These are phyloP conservation scores for Kockiozyma suomiensis DNA, from an alignment of 805 yeast genomes.

Conservation along the genomic window DNA sequence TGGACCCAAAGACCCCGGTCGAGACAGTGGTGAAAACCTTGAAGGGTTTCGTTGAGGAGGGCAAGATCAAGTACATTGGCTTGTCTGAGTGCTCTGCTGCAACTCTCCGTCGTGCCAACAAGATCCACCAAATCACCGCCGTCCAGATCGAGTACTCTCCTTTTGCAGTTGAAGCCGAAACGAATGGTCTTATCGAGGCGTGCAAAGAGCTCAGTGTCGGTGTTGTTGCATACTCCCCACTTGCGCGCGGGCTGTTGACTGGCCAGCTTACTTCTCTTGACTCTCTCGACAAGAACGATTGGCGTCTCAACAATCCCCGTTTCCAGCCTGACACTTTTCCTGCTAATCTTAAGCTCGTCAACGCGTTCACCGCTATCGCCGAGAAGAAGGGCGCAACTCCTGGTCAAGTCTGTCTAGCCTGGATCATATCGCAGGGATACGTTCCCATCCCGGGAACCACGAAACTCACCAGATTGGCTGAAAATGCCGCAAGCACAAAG, in stretches of 20 bases:
- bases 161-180: conserved; percentile 61
- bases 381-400: conserved; percentile 51
- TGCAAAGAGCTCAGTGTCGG: conserved; percentile 65
- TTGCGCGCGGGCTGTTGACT: conserved; percentile 76
- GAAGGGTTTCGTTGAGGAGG: conserved; percentile 60
- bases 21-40: conserved; percentile 62
- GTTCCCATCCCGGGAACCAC: conserved; percentile 84
- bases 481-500: conserved; percentile 51
- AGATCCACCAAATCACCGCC: conserved; percentile 58
- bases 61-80: conserved; percentile 70
- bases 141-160: conserved; percentile 82
- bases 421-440: conserved; percentile 56
- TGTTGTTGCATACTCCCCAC: conserved; percentile 79
- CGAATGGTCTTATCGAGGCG: conserved; percentile 64
- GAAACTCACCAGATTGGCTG: conserved; percentile 58
- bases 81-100: conserved; percentile 70
- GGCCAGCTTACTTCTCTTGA: conserved; percentile 54
- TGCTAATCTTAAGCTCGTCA: conserved; percentile 55
- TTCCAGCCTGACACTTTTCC: conserved; percentile 60
- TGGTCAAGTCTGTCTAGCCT: conserved; percentile 73
- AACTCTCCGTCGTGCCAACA: conserved; percentile 61
- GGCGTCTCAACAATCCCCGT: conserved; percentile 57
- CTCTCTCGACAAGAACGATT: conserved; percentile 57
- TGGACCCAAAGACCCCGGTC: conserved; percentile 58
- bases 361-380: conserved; percentile 55